phyloP scores from a whole-genome alignment of 768 basidiomycete species.

The Phallus indusiatus region DNA sequence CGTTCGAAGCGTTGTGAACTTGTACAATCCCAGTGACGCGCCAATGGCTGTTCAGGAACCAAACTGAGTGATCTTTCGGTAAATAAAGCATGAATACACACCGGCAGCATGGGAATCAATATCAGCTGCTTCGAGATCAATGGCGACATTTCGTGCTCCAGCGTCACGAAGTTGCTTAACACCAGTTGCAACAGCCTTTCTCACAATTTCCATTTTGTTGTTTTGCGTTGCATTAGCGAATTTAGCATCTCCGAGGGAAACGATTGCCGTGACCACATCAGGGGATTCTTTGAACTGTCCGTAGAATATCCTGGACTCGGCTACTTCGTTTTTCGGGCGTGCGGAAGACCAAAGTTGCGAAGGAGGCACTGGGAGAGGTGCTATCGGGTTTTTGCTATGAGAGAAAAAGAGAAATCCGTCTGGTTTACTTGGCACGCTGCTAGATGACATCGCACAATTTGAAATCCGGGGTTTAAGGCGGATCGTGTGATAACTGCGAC shows the following conservation, averaged over 20 bases:
- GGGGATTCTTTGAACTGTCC: constrained; percentile 20
- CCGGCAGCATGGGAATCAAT: constrained; percentile 72
- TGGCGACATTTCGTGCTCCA: constrained; percentile 45
- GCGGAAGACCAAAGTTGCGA: constrained; percentile 12
- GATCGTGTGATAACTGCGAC: not conserved
- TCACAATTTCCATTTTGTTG: constrained; percentile 52
- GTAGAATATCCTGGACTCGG: constrained; percentile 20
- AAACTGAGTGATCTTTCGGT: not conserved
- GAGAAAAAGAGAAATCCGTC: constrained; percentile 8
- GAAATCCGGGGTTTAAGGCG: not conserved
- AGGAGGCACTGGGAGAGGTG: not conserved
- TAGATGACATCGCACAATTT: not conserved
- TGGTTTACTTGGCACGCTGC: not conserved
- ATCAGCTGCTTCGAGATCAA: constrained; percentile 43
- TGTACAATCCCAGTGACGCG: constrained; percentile 63
- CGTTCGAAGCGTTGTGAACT: constrained; percentile 70
- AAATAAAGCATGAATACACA: constrained; percentile 20
- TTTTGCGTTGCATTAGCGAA: constrained; percentile 37
- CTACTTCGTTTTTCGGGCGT: constrained; percentile 17
- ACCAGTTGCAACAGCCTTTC: constrained; percentile 62
- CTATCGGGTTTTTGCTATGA: not conserved
- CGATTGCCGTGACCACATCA: constrained; percentile 35
- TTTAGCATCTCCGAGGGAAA: constrained; percentile 44
- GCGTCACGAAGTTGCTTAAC: constrained; percentile 41
- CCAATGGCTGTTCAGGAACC: constrained; percentile 45